phyloP scores from a whole-genome alignment of 73 alveolate genomes.

The Tetrahymena malaccensis region DNA sequence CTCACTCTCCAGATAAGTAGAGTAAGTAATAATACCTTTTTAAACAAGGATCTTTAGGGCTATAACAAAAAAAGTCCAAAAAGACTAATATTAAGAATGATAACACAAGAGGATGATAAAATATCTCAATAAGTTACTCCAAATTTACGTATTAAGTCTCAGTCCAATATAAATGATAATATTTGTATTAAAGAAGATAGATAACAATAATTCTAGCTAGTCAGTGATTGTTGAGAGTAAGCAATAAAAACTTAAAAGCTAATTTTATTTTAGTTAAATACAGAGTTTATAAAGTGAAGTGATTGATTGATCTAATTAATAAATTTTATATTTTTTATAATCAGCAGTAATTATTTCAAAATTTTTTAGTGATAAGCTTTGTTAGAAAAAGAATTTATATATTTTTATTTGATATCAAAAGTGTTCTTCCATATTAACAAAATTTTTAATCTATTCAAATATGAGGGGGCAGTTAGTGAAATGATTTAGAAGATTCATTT shows the following conservation, averaged over 20 bases:
- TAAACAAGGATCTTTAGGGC: neutral
- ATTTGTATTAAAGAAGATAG: neutral
- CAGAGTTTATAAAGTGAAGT: neutral
- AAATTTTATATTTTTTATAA: no score
- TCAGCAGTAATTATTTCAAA: no score
- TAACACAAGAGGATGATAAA: neutral
- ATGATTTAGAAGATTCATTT: neutral
- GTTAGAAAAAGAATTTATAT: no score
- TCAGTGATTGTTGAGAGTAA: neutral
- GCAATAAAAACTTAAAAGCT: neutral
- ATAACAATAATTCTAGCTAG: neutral
- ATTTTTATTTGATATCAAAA: no score
- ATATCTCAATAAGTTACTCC: neutral
- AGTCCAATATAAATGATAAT: neutral
- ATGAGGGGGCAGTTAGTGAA: neutral
- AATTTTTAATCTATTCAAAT: neutral
- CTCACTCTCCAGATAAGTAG: neutral
- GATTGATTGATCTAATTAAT: no score
- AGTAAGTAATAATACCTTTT: neutral
- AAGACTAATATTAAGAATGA: neutral
- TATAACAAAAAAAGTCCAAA: neutral
- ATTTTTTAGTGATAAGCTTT: no score
- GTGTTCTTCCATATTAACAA: no score
- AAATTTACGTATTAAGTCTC: neutral
- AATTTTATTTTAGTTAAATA: neutral